Percentiles rank a stretch among this genome's conserved stretches.
phyloP scores from a whole-genome alignment of 306 rosid species.

The Sechiopsis laciniata region DNA sequence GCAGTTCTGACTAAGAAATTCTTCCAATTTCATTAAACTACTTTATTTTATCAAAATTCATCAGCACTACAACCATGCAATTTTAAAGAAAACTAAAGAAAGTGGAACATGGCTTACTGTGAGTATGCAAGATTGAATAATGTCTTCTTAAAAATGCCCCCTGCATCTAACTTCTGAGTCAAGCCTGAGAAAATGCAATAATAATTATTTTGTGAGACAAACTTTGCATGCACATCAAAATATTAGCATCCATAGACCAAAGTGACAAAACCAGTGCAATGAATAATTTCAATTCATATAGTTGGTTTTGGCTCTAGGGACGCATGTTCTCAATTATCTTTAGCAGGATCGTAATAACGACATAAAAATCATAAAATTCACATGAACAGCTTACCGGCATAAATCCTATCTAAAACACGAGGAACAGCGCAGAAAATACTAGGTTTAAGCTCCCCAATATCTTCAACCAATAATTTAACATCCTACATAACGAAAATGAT shows the following conservation, averaged over 20 bases:
- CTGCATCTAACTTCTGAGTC: conserved; percentile 68
- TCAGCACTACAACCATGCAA: neutral
- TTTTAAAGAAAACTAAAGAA: conserved; percentile 2
- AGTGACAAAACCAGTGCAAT: neutral
- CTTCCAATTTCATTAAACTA: neutral
- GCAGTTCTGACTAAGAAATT: neutral
- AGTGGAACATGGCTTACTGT: conserved; percentile 46
- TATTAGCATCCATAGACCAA: neutral
- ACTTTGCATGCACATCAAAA: neutral
- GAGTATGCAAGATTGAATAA: conserved; percentile 74
- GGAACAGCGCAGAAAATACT: conserved; percentile 94
- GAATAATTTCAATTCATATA: neutral
- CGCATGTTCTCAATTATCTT: neutral
- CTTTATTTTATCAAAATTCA: neutral
- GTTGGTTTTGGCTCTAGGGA: neutral
- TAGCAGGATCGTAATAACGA: neutral
- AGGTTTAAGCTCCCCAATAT: conserved; percentile 84
- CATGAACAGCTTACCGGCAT: conserved; percentile 58
- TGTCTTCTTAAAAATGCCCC: conserved; percentile 62
- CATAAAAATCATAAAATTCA: conserved; percentile 1
- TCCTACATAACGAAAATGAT: conserved; percentile 50
- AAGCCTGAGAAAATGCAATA: conserved; percentile 52
- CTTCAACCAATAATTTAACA: conserved; percentile 80
- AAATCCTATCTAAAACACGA: conserved; percentile 86
- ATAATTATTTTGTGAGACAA: neutral